Conservation (phyloP, 179 eudicot genomes). For the Corrigiola litoralis region DNA sequence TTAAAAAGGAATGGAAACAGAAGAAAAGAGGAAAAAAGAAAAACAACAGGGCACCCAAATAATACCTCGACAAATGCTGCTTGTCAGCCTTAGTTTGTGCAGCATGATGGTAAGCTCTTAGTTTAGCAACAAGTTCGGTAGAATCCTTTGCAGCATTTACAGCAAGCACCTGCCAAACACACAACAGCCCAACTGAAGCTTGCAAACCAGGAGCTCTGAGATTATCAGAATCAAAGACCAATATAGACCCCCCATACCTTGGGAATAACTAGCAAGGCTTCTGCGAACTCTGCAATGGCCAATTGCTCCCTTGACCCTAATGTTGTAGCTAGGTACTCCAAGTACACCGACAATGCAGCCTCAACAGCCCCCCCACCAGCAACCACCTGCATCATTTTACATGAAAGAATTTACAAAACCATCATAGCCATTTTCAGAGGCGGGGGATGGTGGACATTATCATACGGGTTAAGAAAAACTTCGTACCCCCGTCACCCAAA, state of each 20-base stretch:
- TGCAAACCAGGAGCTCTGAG: not conserved
- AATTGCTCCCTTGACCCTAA: constrained; percentile 94
- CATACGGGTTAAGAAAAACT: too few species aligned
- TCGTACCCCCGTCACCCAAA: too few species aligned
- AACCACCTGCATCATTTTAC: constrained; percentile 58
- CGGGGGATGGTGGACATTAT: too few species aligned
- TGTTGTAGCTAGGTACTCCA: constrained; percentile 91
- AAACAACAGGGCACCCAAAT: not conserved
- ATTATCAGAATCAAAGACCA: not conserved
- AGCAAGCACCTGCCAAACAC: constrained; percentile 64
- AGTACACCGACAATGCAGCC: constrained; percentile 82
- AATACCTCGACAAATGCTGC: constrained; percentile 82
- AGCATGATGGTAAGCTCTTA: constrained; percentile 85
- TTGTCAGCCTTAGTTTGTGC: constrained; percentile 93
- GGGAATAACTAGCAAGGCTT: constrained; percentile 79
- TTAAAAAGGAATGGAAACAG: not conserved
- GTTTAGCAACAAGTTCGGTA: constrained; percentile 76
- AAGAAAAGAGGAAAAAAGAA: not conserved
- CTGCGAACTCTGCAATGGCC: constrained; percentile 97
- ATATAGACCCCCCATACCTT: constrained; percentile 58
- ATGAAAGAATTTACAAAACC: not conserved
- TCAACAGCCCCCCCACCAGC: constrained; percentile 99
- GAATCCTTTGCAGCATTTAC: constrained; percentile 98
- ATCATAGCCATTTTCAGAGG: not conserved
- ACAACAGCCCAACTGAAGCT: not conserved